Conservation (phyloP, 1,139 yeast genomes). For the Torulaspora pretoriensis region DNA sequence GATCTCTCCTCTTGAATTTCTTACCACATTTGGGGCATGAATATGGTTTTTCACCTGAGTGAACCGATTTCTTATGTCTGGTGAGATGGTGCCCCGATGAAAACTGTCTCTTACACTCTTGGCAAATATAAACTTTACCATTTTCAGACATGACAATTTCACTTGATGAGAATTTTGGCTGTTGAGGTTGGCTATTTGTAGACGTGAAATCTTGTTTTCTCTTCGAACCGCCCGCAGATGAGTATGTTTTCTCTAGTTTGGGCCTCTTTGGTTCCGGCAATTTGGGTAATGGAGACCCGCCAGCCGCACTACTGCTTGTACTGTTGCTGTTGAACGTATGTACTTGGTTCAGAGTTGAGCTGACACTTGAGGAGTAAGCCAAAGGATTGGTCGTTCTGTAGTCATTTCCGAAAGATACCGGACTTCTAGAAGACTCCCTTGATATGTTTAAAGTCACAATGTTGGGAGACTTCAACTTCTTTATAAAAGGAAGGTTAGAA, state of each 20-base stretch:
- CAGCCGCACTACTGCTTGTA: slow-evolving; percentile 15
- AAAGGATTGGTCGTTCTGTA: slow-evolving; percentile 22
- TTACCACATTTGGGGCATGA: slow-evolving; percentile 40
- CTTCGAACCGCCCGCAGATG: slow-evolving; percentile 11
- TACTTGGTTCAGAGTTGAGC: slow-evolving; percentile 25
- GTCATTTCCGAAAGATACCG: slow-evolving; percentile 27
- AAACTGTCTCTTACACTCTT: slow-evolving; percentile 36
- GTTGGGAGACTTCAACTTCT: slow-evolving; percentile 35
- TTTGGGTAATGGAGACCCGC: slow-evolving; percentile 19
- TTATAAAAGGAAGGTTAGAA: slow-evolving; percentile 32
- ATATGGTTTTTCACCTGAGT: slow-evolving; percentile 38
- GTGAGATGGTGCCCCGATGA: slow-evolving; percentile 39
- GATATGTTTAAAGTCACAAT: slow-evolving; percentile 37
- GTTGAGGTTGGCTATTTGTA: slow-evolving; percentile 14
- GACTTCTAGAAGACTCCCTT: slow-evolving; percentile 36
- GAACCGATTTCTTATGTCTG: slow-evolving; percentile 38
- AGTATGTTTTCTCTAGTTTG: slow-evolving; percentile 13
- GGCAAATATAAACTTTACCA: slow-evolving; percentile 37
- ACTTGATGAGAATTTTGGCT: slow-evolving; percentile 28
- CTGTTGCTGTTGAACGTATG: slow-evolving; percentile 18
- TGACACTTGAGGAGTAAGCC: slow-evolving; percentile 18
- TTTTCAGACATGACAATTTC: slow-evolving; percentile 35
- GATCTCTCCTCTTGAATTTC: slow-evolving; percentile 37
- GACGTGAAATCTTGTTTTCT: slow-evolving; percentile 5
- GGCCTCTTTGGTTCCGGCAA: slow-evolving; percentile 19